Base-by-base conservation (phyloP, 805 yeast species). In the Blastobotrys terrestris region DNA sequence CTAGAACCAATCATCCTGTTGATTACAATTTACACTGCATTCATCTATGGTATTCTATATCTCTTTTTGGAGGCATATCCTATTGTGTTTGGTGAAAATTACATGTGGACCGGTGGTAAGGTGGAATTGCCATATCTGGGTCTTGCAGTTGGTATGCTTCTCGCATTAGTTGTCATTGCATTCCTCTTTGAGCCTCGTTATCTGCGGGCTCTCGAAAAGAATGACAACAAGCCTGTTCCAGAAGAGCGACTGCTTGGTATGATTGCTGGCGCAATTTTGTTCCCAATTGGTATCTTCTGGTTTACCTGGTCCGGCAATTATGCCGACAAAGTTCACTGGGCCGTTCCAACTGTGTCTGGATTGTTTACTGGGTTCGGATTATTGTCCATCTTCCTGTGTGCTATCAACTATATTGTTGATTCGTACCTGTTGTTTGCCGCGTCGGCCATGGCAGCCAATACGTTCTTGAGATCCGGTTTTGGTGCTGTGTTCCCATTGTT, bases 281-380 rank as follows among this genome's bases (percentile, higher is more conserved):
- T 90, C 72, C 85, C 95, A 26, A 73, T 80, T 50, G 96, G 96
- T 50, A 72, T 89, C 56, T 75, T 89, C 62, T 86, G 96, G 96
- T 75, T 90, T 67, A 80, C 87, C 53, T 90, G 96, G 96, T 73
- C 92, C 7, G 96, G 96, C 64, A 77, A 80, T 57, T 90, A 83
- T 68, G 83, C 79, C 48, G 68, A 83, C 39, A 68, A 69, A 44
- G 79, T 87, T 40, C 96, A 84, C 64, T 90, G 92, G 92, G 83
- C 82, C 61, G 87, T 79, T n/a, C 94, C 95, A 42, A 77, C 85
- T 1, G 69, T 80, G 26, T 80, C 87, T 26, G 85, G 87, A 57
- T 55, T 78, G 2, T 76, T 83, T 62, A 76, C 80, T 40, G 91
- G 90, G 11, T 79, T 77, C 57, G 95, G 92, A 40, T 69, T 85